These are phyloP conservation scores for Naganishia randhawae DNA, from an alignment of 768 basidiomycete genomes.

Conservation along the genomic window DNA sequence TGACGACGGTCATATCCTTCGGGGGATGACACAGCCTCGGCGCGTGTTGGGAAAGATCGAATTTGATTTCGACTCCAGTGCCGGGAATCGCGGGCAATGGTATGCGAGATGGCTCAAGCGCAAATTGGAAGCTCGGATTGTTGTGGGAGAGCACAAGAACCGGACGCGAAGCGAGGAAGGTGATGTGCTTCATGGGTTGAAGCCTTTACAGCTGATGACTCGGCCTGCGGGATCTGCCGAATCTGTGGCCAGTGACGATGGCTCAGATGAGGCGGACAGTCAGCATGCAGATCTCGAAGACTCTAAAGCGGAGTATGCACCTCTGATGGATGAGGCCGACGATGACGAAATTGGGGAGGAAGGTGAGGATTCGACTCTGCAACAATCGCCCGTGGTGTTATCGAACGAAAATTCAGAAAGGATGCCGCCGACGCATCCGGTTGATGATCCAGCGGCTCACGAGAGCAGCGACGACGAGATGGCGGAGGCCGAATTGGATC, in stretches of 20 bases:
- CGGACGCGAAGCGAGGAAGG: neutral
- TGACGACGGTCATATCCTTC: neutral
- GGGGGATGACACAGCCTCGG: neutral
- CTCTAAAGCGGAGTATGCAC: slow-evolving; percentile 16
- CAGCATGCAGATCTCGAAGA: slow-evolving; percentile 2
- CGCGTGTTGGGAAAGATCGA: slow-evolving; percentile 71
- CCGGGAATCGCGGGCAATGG: slow-evolving; percentile 68
- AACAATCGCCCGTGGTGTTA: neutral
- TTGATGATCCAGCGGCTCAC: neutral
- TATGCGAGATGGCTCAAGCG: slow-evolving; percentile 62
- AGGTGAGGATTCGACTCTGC: neutral
- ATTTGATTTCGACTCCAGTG: slow-evolving; percentile 70
- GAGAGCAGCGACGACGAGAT: neutral
- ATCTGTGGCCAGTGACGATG: neutral
- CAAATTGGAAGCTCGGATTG: slow-evolving; percentile 19
- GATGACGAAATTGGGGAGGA: neutral
- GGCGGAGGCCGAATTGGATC: neutral
- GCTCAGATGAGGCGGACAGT: neutral
- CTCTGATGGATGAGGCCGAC: slow-evolving; percentile 8
- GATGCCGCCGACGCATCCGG: neutral
- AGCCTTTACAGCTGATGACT: slow-evolving; percentile 1
- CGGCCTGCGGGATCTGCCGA: neutral
- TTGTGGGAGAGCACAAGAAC: neutral
- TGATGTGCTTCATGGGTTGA: neutral
- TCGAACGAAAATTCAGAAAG: neutral